Conservation (phyloP, 2,329 filamentous ascomycete species). For the Aspergillus pseudoviridinutans region DNA sequence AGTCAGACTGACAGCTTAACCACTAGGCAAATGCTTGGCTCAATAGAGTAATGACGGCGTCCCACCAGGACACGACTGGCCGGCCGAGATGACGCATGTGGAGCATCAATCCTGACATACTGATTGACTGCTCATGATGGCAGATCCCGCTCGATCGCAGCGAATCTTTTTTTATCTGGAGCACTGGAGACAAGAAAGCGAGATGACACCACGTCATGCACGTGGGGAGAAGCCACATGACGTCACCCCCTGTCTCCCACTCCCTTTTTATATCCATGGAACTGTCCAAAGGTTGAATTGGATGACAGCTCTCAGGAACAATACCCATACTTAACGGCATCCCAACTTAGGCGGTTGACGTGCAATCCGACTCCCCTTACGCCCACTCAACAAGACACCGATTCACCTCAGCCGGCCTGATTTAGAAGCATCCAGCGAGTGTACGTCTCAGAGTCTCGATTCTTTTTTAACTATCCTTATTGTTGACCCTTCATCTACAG, state of each 20-base stretch:
- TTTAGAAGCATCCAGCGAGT: not conserved
- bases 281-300: not conserved
- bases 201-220: conserved; percentile 7
- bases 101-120: not conserved
- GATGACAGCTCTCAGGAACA: not conserved
- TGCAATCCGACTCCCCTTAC: too few species aligned
- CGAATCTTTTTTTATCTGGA: not conserved
- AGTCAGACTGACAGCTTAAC: not conserved
- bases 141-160: not conserved
- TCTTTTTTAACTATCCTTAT: not conserved
- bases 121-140: not conserved
- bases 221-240: conserved; percentile 2
- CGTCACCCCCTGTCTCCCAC: not conserved
- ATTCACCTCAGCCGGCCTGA: too few species aligned
- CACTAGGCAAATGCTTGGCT: not conserved
- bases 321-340: not conserved
- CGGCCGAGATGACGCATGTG: not conserved
- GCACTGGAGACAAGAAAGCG: not conserved
- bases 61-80: not conserved
- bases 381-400: too few species aligned
- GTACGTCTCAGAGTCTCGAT: not conserved
- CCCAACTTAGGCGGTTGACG: not conserved
- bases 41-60: not conserved
- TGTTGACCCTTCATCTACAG: not conserved
- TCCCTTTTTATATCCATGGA: not conserved